Conservation (phyloP, 1,284 basidiomycete species). For the Malassezia psittaci region DNA sequence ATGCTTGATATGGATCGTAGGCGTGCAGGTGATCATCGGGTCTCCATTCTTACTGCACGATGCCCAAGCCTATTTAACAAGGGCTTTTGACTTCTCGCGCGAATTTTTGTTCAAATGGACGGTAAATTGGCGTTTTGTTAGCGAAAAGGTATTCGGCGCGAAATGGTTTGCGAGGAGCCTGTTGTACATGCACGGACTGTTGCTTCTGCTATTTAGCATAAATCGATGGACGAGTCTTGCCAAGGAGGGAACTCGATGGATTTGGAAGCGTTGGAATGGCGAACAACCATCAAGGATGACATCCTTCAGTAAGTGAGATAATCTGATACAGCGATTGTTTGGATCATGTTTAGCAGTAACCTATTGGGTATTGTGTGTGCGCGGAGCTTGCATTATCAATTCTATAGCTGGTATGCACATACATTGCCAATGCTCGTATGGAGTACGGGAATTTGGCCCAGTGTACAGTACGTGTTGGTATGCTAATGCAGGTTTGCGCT, state of each 20-base stretch:
- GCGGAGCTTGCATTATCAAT: constrained; percentile 95
- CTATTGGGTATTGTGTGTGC: constrained; percentile 83
- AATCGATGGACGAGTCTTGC: constrained; percentile 59
- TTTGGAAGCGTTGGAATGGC: constrained; percentile 51
- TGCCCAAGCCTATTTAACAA: constrained; percentile 59
- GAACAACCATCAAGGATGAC: not conserved
- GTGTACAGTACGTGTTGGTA: constrained; percentile 16
- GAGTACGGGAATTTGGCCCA: constrained; percentile 48
- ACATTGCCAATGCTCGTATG: constrained; percentile 77
- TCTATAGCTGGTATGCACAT: constrained; percentile 94
- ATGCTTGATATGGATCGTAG: constrained; percentile 11
- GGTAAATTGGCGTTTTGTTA: constrained; percentile 87
- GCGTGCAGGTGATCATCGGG: constrained; percentile 58
- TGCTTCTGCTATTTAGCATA: constrained; percentile 61
- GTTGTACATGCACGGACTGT: constrained; percentile 58
- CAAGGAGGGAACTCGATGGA: constrained; percentile 57
- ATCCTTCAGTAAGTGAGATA: not conserved
- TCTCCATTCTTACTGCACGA: constrained; percentile 62
- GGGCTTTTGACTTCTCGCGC: constrained; percentile 78
- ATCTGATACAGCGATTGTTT: constrained; percentile 59
- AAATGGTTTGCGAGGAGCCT: constrained; percentile 58
- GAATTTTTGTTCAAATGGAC: constrained; percentile 93
- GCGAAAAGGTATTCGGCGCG: constrained; percentile 65
- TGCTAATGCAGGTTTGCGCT: constrained; percentile 1
- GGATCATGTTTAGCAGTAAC: constrained; percentile 79